Evolutionary conservation across 768 basidiomycete genomes (phyloP), one percentile per base, ranked within the genome.

Genomic region (Dacryopinax spathularia): DNA sequence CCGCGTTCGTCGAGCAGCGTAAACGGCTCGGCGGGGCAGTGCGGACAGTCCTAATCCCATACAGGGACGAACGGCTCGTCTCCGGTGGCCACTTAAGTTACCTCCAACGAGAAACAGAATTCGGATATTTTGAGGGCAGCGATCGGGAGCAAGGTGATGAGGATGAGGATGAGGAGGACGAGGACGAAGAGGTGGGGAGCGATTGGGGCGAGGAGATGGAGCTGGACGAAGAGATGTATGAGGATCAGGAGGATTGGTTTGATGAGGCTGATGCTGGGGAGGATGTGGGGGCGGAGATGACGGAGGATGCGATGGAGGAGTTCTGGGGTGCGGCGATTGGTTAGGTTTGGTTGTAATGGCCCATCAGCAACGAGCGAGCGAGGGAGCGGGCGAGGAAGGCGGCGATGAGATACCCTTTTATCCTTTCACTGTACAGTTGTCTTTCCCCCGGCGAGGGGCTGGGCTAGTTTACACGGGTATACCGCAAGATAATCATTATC

Each of bases 121-220:
- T 56, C 15, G 48, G 48, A 7, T 56, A 56, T 29, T 56, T 56
- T 56, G 48, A 56, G 48, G 48, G 48, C 25, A 56, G 48, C 48
- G 48, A 56, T 29, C 48, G 48, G 48, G 48, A 56, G 48, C 22
- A 56, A 20, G 48, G 10, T 22, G 48, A 56, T 29, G 22, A 56
- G 15, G 48, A 56, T 10, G 22, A 13, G 25, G 48, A 29, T 56
- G 48, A 56, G 7, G 48, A 56, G 22, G 25, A 27, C 25, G 48
- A 56, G 25, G 39, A 41, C 18, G n/a, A n/a, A n/a, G n/a, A n/a
- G n/a, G n/a, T n/a, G n/a, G 39, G 7, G 39, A 41, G 39, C 39
- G 39, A 41, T 18, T 41, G 39, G 39, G n/a, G n/a, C n/a, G n/a
- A n/a, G n/a, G 39, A 41, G 6, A 18, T 41, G 7, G 39, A 41